These are phyloP conservation scores for Kuraishia piskuri DNA, from an alignment of 805 yeast genomes.

Conservation along the genomic window DNA sequence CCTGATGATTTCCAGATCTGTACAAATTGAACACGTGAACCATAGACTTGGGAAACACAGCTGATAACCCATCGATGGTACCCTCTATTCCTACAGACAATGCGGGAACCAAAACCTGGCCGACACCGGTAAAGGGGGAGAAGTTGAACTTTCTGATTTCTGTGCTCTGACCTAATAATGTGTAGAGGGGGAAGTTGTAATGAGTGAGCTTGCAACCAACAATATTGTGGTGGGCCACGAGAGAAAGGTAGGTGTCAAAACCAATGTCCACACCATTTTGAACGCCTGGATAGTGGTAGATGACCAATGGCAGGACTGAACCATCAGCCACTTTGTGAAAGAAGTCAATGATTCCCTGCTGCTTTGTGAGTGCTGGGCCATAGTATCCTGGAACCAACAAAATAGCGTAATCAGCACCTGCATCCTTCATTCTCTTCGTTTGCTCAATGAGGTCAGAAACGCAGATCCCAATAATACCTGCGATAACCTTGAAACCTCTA, in stretches of 20 bases:
- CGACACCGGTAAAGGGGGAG: slow-evolving; percentile 36
- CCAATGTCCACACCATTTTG: slow-evolving; percentile 27
- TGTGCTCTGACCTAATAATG: slow-evolving; percentile 31
- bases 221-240: slow-evolving; percentile 32
- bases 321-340: slow-evolving; percentile 30
- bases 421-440: slow-evolving; percentile 19
- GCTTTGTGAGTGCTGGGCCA: slow-evolving; percentile 28
- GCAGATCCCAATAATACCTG: slow-evolving; percentile 36
- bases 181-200: slow-evolving; percentile 34
- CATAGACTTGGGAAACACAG: slow-evolving; percentile 37
- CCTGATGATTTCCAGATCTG: slow-evolving; percentile 27
- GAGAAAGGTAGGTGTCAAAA: slow-evolving; percentile 26
- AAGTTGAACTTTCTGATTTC: slow-evolving; percentile 28
- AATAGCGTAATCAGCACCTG: slow-evolving; percentile 26
- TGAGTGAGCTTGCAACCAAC: slow-evolving; percentile 42
- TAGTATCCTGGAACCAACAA: slow-evolving; percentile 38
- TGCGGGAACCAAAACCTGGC: slow-evolving; percentile 39
- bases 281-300: slow-evolving; percentile 40
- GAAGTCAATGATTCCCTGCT: slow-evolving; percentile 36
- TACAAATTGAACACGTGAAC: slow-evolving; percentile 27
- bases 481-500: slow-evolving; percentile 26
- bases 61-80: slow-evolving; percentile 39
- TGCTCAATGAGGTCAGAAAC: slow-evolving; percentile 32
- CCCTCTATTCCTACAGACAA: slow-evolving; percentile 34
- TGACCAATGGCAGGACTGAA: slow-evolving; percentile 30